A percentile compares a stretch with the other conserved stretches of the same genome.
Conservation (phyloP, 2,329 filamentous ascomycete genomes). For the Microascus cirrosus region DNA sequence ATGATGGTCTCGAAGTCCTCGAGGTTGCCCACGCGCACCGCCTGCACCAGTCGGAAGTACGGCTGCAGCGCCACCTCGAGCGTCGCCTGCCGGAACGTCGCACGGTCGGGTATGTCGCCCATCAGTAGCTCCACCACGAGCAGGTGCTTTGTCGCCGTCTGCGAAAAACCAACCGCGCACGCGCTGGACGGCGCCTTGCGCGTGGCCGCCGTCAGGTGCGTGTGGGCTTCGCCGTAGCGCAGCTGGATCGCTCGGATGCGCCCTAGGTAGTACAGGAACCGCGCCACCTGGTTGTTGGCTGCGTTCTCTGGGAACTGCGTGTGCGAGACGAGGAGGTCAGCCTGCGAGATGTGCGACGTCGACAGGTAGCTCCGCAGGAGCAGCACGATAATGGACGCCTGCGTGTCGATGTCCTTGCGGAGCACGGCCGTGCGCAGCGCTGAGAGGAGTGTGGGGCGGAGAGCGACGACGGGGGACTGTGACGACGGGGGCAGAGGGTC, state of each 20-base stretch:
- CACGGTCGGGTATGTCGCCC: conserved; percentile 95
- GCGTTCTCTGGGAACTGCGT: conserved; percentile 90
- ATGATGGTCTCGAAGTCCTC: conserved; percentile 87
- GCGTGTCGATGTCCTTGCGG: conserved; percentile 94
- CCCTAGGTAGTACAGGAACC: conserved; percentile 94
- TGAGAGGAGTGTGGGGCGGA: conserved; percentile 75
- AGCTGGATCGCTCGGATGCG: conserved; percentile 94
- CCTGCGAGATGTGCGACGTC: conserved; percentile 93
- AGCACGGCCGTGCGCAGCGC: conserved; percentile 91
- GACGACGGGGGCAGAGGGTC: conserved; percentile 80
- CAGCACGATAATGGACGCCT: conserved; percentile 89
- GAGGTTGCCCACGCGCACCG: conserved; percentile 90
- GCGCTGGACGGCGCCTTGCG: conserved; percentile 87
- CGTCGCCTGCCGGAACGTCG: conserved; percentile 80
- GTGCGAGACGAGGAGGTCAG: conserved; percentile 89
- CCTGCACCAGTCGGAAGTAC: conserved; percentile 88
- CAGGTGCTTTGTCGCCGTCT: conserved; percentile 91
- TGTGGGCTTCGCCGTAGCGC: conserved; percentile 92
- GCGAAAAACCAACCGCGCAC: conserved; percentile 87
- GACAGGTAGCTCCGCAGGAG: conserved; percentile 91
- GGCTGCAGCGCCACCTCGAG: conserved; percentile 83
- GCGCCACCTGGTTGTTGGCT: conserved; percentile 94
- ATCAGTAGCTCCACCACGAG: conserved; percentile 94
- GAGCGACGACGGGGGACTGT: conserved; percentile 74
- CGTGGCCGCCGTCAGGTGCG: conserved; percentile 84